Evolutionary conservation across 139 green algal genomes (phyloP).

Genomic region (Diplosphaera chodatii): DNA sequence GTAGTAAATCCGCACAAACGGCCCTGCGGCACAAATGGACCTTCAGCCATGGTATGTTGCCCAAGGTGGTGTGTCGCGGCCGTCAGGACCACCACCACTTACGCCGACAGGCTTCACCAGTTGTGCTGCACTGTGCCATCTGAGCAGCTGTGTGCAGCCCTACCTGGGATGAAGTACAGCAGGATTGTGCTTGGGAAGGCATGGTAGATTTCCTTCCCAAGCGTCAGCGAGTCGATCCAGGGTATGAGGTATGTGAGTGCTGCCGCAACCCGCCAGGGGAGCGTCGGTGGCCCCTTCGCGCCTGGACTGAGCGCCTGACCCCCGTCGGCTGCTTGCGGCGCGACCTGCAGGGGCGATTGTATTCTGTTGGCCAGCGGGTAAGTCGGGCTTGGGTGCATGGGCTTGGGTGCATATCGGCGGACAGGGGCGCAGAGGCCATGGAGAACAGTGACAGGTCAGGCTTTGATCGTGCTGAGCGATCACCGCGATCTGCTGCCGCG

Average conservation of each 20-base stretch:
- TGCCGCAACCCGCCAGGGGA: slow-evolving; percentile 43
- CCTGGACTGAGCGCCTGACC: background rate
- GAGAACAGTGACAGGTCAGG: too few species aligned
- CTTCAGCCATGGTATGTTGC: too few species aligned
- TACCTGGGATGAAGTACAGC: slow-evolving; percentile 38
- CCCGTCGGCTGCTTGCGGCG: background rate
- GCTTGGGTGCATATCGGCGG: too few species aligned
- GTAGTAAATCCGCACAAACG: slow-evolving; percentile 51
- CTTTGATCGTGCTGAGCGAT: too few species aligned
- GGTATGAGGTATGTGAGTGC: slow-evolving; percentile 62
- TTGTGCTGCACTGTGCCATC: too few species aligned
- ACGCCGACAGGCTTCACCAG: too few species aligned
- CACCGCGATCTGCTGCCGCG: background rate
- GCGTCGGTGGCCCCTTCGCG: slow-evolving; percentile 27
- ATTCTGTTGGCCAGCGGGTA: too few species aligned
- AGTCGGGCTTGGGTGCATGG: too few species aligned
- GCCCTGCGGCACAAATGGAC: slow-evolving; percentile 19
- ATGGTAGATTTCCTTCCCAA: slow-evolving; percentile 36
- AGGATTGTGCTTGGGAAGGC: slow-evolving; percentile 36
- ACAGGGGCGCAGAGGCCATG: too few species aligned
- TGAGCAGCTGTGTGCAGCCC: background rate
- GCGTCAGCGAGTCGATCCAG: slow-evolving; percentile 52
- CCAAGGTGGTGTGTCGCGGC: too few species aligned
- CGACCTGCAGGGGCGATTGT: background rate
- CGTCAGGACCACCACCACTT: too few species aligned